Evolutionary conservation across 2,329 filamentous ascomycete genomes (phyloP).

Genomic region (Cladosporium halotolerans): DNA sequence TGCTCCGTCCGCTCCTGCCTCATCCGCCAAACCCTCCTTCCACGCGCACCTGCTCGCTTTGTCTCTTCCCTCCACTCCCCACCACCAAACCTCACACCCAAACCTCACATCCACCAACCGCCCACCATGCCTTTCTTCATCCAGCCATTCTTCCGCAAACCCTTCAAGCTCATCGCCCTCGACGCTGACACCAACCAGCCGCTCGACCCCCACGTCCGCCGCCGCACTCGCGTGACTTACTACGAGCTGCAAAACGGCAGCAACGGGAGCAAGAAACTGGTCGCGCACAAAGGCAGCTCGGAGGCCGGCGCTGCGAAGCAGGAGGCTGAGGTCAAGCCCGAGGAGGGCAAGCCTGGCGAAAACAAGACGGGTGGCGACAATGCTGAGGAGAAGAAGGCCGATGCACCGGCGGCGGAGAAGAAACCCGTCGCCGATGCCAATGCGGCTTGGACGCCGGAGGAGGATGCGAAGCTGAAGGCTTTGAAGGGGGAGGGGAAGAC

Average conservation of each 20-base stretch:
- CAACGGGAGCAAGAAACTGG: slow-evolving; percentile 21
- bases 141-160: slow-evolving; percentile 6
- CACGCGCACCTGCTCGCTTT: background rate
- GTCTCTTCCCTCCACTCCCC: background rate
- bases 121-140: slow-evolving; percentile 6
- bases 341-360: background rate
- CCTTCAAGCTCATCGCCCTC: slow-evolving; percentile 17
- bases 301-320: background rate
- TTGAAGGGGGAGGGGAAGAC: slow-evolving; percentile 28
- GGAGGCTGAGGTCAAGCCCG: background rate
- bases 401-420: background rate
- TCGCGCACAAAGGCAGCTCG: slow-evolving; percentile 19
- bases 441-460: slow-evolving; percentile 29
- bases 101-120: background rate
- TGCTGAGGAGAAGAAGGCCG: background rate
- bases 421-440: too few species aligned
- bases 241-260: slow-evolving; percentile 22
- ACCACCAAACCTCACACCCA: background rate
- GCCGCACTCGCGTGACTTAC: slow-evolving; percentile 17
- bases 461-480: slow-evolving; percentile 36
- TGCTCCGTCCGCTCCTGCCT: background rate
- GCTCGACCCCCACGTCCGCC: slow-evolving; percentile 15
- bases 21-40: background rate
- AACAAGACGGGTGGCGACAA: background rate
- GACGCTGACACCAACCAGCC: slow-evolving; percentile 28